phyloP scores from a whole-genome alignment of 228 moss, liverwort and hornwort genomes.

The Sphagnum fallax region DNA sequence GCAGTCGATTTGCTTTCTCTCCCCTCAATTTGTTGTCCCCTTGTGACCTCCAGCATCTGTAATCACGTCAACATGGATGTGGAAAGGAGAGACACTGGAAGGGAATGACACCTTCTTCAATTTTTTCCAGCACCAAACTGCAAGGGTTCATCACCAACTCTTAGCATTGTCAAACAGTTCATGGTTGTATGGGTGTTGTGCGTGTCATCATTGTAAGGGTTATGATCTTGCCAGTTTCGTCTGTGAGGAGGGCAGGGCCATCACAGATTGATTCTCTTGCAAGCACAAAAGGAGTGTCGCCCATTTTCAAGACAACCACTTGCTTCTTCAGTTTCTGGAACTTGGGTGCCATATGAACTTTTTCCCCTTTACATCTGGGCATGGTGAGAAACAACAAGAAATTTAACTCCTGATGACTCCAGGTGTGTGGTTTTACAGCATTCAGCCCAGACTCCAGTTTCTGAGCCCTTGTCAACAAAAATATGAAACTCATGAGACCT shows the following conservation, averaged over 20 bases:
- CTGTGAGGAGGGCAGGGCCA: slow-evolving; percentile 18
- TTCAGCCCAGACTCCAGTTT: slow-evolving; percentile 30
- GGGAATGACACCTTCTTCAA: slow-evolving; percentile 15
- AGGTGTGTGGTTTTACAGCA: slow-evolving; percentile 14
- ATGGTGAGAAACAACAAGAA: not conserved
- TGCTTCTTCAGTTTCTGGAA: slow-evolving; percentile 34
- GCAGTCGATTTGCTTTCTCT: too few species aligned
- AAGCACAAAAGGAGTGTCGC: slow-evolving; percentile 23
- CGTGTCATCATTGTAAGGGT: slow-evolving; percentile 32
- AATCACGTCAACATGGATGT: slow-evolving; percentile 20
- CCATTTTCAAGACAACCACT: slow-evolving; percentile 25
- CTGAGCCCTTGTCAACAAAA: slow-evolving; percentile 8
- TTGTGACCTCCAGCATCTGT: too few species aligned
- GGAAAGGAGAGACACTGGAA: slow-evolving; percentile 18
- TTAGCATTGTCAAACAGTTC: slow-evolving; percentile 22
- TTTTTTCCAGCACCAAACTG: slow-evolving; percentile 45
- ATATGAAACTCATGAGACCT: slow-evolving; percentile 36
- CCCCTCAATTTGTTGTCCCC: too few species aligned
- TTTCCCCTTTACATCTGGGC: slow-evolving; percentile 13
- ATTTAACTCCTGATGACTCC: too few species aligned
- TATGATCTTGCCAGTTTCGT: slow-evolving; percentile 27
- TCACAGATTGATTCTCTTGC: slow-evolving; percentile 25
- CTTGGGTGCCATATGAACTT: slow-evolving; percentile 14
- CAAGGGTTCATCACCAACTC: slow-evolving; percentile 20
- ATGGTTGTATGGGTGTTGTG: slow-evolving; percentile 9